These are phyloP conservation scores for Penicillium cataractarum DNA, from an alignment of 495 filamentous ascomycete genomes.

Conservation along the genomic window DNA sequence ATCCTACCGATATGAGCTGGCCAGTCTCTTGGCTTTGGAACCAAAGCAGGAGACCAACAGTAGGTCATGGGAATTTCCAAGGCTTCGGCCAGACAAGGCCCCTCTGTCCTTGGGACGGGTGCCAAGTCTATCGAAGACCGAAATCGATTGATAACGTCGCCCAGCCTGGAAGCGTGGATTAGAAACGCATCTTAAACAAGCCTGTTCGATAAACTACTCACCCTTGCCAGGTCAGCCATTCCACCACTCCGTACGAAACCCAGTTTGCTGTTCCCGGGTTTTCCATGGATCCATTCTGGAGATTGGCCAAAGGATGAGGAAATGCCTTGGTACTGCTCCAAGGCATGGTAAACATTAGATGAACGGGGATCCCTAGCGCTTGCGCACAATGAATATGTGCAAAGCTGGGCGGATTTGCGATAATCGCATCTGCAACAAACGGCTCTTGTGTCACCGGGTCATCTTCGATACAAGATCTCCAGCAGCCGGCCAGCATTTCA, in stretches of 20 bases:
- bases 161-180: conserved; percentile 43
- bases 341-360: conserved; percentile 70
- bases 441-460: conserved; percentile 34
- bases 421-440: conserved; percentile 69
- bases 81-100: conserved; percentile 39
- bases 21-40: conserved; percentile 67
- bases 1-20: conserved; percentile 53
- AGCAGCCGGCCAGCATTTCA: conserved; percentile 60
- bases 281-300: conserved; percentile 45
- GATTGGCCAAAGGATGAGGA: conserved; percentile 61
- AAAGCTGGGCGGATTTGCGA: conserved; percentile 69
- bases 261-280: conserved; percentile 55
- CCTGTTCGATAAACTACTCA: conserved; percentile 18
- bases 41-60: conserved; percentile 64
- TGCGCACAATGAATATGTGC: conserved; percentile 68
- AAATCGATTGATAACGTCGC: conserved; percentile 63
- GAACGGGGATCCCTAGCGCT: conserved; percentile 61
- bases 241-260: conserved; percentile 62
- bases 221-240: conserved; percentile 72
- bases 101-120: conserved; percentile 44
- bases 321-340: conserved; percentile 59
- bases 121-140: conserved; percentile 56
- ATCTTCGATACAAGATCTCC: conserved; percentile 30
- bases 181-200: conserved; percentile 14
- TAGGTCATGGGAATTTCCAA: conserved; percentile 65